Evolutionary conservation across 139 green algal genomes (phyloP).

Genomic region (Micractinium sp.): DNA sequence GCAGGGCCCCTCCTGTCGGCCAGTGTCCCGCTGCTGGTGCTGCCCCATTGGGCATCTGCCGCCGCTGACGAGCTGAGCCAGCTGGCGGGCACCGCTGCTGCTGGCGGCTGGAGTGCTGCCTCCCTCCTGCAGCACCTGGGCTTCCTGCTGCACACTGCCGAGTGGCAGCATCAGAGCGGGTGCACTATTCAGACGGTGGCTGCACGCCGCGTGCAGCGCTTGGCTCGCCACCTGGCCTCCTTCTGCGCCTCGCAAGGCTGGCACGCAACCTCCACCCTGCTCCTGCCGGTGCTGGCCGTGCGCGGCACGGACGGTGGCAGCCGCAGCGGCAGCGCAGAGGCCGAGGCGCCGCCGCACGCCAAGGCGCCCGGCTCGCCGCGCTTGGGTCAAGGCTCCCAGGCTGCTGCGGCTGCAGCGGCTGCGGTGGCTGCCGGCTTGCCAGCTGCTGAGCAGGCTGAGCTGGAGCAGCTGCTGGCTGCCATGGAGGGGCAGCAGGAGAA

Average conservation of each 20-base stretch:
- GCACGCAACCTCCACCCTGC: not conserved
- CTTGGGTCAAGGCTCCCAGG: not conserved
- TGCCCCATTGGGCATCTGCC: not conserved
- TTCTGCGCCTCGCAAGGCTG: not conserved
- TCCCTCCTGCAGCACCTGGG: slow-evolving; percentile 5
- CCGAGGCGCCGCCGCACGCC: not conserved
- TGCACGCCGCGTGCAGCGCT: not conserved
- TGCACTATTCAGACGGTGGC: not conserved
- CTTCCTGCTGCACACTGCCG: not conserved
- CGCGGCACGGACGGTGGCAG: not conserved
- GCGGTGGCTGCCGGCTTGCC: not conserved
- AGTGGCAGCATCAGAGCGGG: not conserved
- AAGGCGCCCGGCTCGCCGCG: not conserved
- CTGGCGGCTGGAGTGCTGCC: not conserved
- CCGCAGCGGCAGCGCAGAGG: not conserved
- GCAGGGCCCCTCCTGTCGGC: not conserved
- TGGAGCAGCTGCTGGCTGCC: not conserved
- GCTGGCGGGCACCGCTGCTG: not conserved
- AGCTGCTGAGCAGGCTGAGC: not conserved
- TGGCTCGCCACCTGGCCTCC: not conserved
- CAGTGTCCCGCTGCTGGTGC: slow-evolving; percentile 4
- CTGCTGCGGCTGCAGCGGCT: not conserved
- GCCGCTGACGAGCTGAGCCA: not conserved
- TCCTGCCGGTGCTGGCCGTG: not conserved
- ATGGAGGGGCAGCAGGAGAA: not conserved